A percentile compares a stretch with the other conserved stretches of the same genome.
Evolutionary conservation across 2,329 filamentous ascomycete genomes (phyloP).

Genomic region (Saccharata proteae): DNA sequence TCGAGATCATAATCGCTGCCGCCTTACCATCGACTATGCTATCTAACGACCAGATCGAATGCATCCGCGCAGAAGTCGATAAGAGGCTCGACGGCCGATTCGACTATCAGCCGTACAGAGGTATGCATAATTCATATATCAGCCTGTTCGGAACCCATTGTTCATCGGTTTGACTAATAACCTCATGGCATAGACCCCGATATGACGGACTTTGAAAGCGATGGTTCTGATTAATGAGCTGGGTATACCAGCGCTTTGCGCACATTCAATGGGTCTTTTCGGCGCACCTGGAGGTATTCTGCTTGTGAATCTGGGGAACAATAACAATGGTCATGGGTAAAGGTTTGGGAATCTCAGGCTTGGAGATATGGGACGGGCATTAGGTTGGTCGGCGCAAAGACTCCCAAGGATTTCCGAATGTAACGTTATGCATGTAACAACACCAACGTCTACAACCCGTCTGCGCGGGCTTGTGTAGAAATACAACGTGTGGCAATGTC

Average conservation of each 20-base stretch:
- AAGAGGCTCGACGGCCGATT: constrained; percentile 31
- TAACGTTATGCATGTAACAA: too few relatives aligned
- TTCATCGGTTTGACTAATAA: background rate
- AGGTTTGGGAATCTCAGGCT: background rate
- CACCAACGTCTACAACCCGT: too few relatives aligned
- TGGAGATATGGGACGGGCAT: background rate
- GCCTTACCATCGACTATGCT: constrained; percentile 32
- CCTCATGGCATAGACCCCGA: constrained; percentile 27
- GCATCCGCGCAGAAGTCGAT: constrained; percentile 25
- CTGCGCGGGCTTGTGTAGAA: too few relatives aligned
- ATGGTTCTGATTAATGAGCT: constrained; percentile 28
- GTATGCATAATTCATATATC: constrained; percentile 17
- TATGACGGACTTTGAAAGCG: constrained; percentile 30
- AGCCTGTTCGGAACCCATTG: background rate
- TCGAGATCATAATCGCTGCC: constrained; percentile 32
- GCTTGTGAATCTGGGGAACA: background rate
- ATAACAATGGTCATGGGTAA: background rate
- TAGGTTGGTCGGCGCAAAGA: background rate
- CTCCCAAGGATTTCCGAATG: too few relatives aligned
- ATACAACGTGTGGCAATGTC: too few relatives aligned
- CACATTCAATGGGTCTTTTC: too few relatives aligned
- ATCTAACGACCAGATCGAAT: constrained; percentile 24
- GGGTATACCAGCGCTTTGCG: background rate
- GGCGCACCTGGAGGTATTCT: too few relatives aligned
- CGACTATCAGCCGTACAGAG: constrained; percentile 32